Evolutionary conservation across 352 stramenopile species (phyloP), one percentile per base, ranked within the genome.

Genomic region (Phytophthora sojae): DNA sequence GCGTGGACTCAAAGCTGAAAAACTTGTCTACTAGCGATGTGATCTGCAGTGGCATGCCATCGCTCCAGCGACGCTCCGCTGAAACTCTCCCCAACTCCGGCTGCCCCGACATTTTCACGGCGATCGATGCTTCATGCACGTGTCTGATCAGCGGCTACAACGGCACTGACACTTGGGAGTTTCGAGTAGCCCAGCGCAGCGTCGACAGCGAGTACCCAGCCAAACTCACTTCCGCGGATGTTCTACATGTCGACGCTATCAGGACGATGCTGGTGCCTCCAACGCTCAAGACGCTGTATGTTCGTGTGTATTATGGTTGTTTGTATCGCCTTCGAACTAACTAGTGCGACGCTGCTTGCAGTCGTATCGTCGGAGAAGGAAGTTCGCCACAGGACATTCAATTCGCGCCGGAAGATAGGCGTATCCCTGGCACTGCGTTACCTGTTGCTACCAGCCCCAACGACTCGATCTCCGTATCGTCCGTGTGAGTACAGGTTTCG

Each of bases 71-170:
- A 21, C 64, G 60, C 3, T 56, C 61, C 2, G 30, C 47, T 0
- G 63, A 71, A 5, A 39, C 37, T 21, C 26, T 66, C 9, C 67
- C 75, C 4, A 82, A 82, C 23, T 71, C 69, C 26, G 71, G 62
- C 11, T 82, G 75, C 44, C 75, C 75, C 3, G 71, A 62, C 37
- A 70, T 82, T 37, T 82, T 77, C 30, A 79, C 75, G 26, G 66
- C 71, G 1, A 61, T 79, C 4, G 60, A 77, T 6, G 75, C 62
- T 4, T 79, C 75, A 2, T 82, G 75, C 26, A 62, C 75, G 4
- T 82, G 75, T 39, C 42, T 82, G 25, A 25, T 15, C 19, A 14
- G 19, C 11, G 65, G 62, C 6, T 76, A 77, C 45, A 69, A 53
- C 21, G 45, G 64, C 45, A 67, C 54, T 1, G 42, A 71, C 14